Conservation (phyloP, 306 rosid genomes). For the Prunus mira region DNA sequence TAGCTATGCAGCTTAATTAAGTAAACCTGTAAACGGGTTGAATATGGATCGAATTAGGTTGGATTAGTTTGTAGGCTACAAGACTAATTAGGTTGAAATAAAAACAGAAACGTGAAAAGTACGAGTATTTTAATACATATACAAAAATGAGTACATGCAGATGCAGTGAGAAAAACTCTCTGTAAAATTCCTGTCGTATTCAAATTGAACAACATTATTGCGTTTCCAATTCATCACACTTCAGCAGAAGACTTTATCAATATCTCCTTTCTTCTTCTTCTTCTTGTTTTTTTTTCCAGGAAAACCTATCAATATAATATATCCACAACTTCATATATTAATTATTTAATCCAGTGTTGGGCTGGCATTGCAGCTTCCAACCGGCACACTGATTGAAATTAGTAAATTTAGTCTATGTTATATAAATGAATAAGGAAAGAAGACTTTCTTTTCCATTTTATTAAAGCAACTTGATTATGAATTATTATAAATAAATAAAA, state of each 20-base stretch:
- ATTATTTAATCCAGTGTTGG: conserved; percentile 2
- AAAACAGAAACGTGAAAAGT: conserved; percentile 1
- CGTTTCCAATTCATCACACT: background rate
- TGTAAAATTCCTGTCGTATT: background rate
- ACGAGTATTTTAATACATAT: background rate
- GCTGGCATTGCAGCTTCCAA: conserved; percentile 26
- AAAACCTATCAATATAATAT: background rate
- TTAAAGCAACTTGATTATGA: conserved; percentile 21
- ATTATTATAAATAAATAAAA: background rate
- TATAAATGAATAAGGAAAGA: conserved; percentile 8
- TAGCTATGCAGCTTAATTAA: too few relatives aligned
- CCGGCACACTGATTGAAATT: conserved; percentile 20
- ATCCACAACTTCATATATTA: background rate
- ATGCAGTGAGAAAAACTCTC: background rate
- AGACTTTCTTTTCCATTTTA: conserved; percentile 25
- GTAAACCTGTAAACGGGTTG: too few relatives aligned
- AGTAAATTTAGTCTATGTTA: background rate
- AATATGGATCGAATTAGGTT: too few relatives aligned
- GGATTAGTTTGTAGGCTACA: too few relatives aligned
- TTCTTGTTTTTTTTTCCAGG: background rate
- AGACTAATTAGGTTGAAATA: background rate
- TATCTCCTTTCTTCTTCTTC: background rate
- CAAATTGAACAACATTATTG: background rate
- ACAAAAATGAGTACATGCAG: background rate
- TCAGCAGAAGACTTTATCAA: background rate